A percentile compares a stretch with the other conserved stretches of the same genome.
Evolutionary conservation across 306 rosid species (phyloP).

Genomic region (Styphnolobium japonicum): DNA sequence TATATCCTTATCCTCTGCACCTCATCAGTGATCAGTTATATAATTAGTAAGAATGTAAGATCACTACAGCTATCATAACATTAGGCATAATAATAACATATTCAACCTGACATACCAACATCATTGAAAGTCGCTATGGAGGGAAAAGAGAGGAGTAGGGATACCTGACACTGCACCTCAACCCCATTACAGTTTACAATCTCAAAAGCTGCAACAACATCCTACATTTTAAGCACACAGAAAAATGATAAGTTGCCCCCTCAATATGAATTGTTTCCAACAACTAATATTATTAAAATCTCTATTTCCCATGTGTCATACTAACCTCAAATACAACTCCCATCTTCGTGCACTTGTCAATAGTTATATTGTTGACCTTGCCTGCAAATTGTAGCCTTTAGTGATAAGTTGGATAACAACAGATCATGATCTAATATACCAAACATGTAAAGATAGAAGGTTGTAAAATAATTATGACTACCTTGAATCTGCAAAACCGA

Average conservation of each 20-base stretch:
- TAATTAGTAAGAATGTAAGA: not conserved
- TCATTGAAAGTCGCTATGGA: not conserved
- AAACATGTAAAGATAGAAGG: not conserved
- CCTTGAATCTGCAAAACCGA: conserved; percentile 94
- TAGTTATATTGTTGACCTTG: conserved; percentile 93
- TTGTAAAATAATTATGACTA: conserved; percentile 28
- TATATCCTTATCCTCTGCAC: not conserved
- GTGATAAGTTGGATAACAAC: not conserved
- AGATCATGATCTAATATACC: not conserved
- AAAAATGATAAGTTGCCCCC: conserved; percentile 1
- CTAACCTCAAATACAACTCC: conserved; percentile 86
- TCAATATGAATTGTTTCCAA: conserved; percentile 25
- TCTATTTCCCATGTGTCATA: conserved; percentile 22
- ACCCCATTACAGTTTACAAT: conserved; percentile 87
- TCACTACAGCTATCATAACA: conserved; percentile 8
- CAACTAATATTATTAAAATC: conserved; percentile 1
- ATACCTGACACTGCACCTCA: conserved; percentile 98
- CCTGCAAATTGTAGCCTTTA: conserved; percentile 56
- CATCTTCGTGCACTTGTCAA: conserved; percentile 92
- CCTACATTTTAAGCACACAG: conserved; percentile 49
- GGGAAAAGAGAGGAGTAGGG: not conserved
- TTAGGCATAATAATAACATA: not conserved
- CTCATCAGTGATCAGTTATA: not conserved
- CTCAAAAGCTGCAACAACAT: conserved; percentile 99
- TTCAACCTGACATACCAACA: conserved; percentile 24